A percentile compares a stretch with the other conserved stretches of the same genome.
Conservation (phyloP, 192 early-diverging fungal species). For the Haplosporangium gracile region DNA sequence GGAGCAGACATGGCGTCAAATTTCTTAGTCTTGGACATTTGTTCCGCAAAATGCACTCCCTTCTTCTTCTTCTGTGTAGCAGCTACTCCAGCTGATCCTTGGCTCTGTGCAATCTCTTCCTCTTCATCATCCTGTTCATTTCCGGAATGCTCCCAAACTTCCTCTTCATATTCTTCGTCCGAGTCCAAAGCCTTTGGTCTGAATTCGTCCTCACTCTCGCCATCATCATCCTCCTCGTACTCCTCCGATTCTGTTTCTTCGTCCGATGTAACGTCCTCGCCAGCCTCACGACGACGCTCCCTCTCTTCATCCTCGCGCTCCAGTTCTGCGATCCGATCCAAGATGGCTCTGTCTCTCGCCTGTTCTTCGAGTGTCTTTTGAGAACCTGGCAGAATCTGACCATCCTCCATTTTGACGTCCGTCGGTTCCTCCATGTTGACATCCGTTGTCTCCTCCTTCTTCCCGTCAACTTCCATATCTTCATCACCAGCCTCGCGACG, state of each 20-base stretch:
- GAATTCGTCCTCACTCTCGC: conserved; percentile 52
- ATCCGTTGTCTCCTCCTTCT: conserved; percentile 8
- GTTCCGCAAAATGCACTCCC: conserved; percentile 51
- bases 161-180: conserved; percentile 57
- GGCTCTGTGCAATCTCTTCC: conserved; percentile 55
- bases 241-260: conserved; percentile 54
- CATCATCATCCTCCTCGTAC: conserved; percentile 37
- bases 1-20: neutral
- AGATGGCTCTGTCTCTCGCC: conserved; percentile 66
- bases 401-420: too few species aligned
- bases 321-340: conserved; percentile 70
- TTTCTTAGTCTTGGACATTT: conserved; percentile 29
- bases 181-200: conserved; percentile 58
- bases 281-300: conserved; percentile 56
- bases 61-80: conserved; percentile 5
- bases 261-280: conserved; percentile 57
- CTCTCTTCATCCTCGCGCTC: conserved; percentile 79
- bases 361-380: conserved; percentile 68
- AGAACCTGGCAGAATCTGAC: conserved; percentile 45
- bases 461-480: conserved; percentile 39
- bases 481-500: conserved; percentile 57
- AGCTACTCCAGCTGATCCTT: neutral
- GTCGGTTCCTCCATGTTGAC: too few species aligned
- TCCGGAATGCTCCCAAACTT: conserved; percentile 59
- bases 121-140: conserved; percentile 60